phyloP scores from a whole-genome alignment of 176 grass and related monocot genomes.

The Urochloa ruziziensis region DNA sequence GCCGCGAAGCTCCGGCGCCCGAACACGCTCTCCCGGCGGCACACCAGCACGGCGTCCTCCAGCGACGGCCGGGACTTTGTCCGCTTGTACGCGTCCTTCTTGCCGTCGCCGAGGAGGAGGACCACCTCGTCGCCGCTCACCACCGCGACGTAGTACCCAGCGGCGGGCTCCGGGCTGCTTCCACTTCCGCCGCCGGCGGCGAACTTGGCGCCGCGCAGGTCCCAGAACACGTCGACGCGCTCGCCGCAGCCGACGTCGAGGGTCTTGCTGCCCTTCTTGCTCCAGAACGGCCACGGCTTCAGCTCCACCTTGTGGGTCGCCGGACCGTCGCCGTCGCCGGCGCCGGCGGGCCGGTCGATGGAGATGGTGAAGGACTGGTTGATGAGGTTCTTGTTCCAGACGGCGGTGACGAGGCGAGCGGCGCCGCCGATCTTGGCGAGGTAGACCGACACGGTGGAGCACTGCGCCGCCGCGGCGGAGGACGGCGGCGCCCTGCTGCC shows the following conservation, averaged over 20 bases:
- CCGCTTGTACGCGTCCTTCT: conserved; percentile 90
- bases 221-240: conserved; percentile 76
- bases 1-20: conserved; percentile 56
- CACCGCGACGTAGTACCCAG: conserved; percentile 64
- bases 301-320: conserved; percentile 80
- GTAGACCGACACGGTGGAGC: conserved; percentile 64
- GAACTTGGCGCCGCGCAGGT: conserved; percentile 88
- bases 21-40: conserved; percentile 64
- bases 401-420: conserved; percentile 49
- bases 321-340: conserved; percentile 12
- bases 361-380: conserved; percentile 93
- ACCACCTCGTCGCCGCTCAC: conserved; percentile 71
- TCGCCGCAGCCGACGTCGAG: conserved; percentile 58
- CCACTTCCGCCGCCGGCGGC: conserved; percentile 3
- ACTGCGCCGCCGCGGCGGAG: conserved; percentile 46
- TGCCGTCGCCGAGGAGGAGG: conserved; percentile 65
- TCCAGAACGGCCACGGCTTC: conserved; percentile 96
- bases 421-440: conserved; percentile 56
- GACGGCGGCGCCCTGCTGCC: conserved; percentile 18
- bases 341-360: conserved; percentile 27
- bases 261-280: conserved; percentile 79
- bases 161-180: conserved; percentile 63
- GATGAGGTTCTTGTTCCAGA: conserved; percentile 85
- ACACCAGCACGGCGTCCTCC: conserved; percentile 65
- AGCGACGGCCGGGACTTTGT: conserved; percentile 67